Evolutionary conservation across 78 protist genomes (phyloP).

Genomic region (Mastigamoeba balamuthi): DNA sequence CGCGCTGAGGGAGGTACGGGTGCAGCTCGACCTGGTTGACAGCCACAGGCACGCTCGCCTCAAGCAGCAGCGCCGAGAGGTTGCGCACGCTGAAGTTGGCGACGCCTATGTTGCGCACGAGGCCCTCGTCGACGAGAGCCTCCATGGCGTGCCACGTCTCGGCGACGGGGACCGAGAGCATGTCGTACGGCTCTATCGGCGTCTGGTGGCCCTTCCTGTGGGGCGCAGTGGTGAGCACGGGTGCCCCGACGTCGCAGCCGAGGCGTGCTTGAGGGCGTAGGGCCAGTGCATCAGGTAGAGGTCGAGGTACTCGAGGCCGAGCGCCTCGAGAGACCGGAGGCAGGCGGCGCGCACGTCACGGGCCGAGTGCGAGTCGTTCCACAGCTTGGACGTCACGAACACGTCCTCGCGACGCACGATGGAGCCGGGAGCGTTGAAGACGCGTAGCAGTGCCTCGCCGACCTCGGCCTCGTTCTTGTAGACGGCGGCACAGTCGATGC

Average conservation of each 20-base stretch:
- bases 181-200: not conserved
- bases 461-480: slow-evolving; percentile 63
- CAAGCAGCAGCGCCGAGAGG: slow-evolving; percentile 20
- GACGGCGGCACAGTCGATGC: slow-evolving; percentile 61
- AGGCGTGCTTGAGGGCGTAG: not conserved
- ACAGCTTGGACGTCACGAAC: slow-evolving; percentile 63
- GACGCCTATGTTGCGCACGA: slow-evolving; percentile 40
- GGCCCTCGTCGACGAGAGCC: slow-evolving; percentile 38
- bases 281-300: slow-evolving; percentile 61
- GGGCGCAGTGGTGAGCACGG: not conserved
- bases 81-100: slow-evolving; percentile 20
- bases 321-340: slow-evolving; percentile 21
- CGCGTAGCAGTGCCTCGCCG: slow-evolving; percentile 39
- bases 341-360: slow-evolving; percentile 41
- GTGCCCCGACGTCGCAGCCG: not conserved
- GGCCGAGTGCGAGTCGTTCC: slow-evolving; percentile 46
- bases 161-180: slow-evolving; percentile 27
- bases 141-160: slow-evolving; percentile 79
- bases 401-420: slow-evolving; percentile 46
- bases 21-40: slow-evolving; percentile 70
- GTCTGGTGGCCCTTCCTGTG: not conserved
- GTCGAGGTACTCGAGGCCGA: slow-evolving; percentile 59
- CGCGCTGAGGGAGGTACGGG: slow-evolving; percentile 46
- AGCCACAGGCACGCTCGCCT: slow-evolving; percentile 31
- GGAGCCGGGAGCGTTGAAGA: slow-evolving; percentile 3